Evolutionary conservation across 1,139 yeast genomes (phyloP), one percentile per base, ranked within the genome.

Genomic region (Pichia cactophila): DNA sequence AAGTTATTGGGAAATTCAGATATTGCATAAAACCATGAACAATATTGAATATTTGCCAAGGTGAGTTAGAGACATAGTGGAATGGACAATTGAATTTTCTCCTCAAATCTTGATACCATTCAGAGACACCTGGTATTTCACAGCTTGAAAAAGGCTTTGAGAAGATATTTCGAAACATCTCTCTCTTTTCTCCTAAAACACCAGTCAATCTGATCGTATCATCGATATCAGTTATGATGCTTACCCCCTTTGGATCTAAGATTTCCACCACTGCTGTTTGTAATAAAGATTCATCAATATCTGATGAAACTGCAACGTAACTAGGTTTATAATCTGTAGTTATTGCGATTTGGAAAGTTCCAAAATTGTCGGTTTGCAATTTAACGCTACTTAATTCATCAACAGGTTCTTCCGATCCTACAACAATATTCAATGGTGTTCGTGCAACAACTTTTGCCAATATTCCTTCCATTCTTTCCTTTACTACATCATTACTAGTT

Each of bases 21-120:
- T 70, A 62, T 36, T 69, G 63, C 61, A 84, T 69, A 66, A 83
- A 92, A 45, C 80, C 78, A 20, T 71, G 62, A 44, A 92, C 76
- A 8, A 83, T 74, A 11, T 83, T 76, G 64, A 74, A 89, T 36
- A 92, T 68, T 65, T 90, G 97, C 81, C 95, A 86, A 0, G 99
- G 99, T 1, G 96, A 83, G 65, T 94, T 94, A 6, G 97, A 89
- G 1, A 94, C 97, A 62, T 92, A 94, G 63, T 89, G 96, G 61
- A 84, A 75, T 6, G 78, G 73, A 43, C 69, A 65, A 17, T 61
- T 59, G 35, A 54, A 58, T 11, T 54, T 53, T 6, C 55, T 47
- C 23, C 59, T 57, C 55, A 81, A 60, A 56, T 68, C 59, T 43
- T 71, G 62, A 62, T 80, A 88, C 90, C 96, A 88, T 33, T 74